A percentile compares a stretch with the other conserved stretches of the same genome.
phyloP scores from a whole-genome alignment of 2,329 filamentous ascomycete species.

The Neonectria ditissima region DNA sequence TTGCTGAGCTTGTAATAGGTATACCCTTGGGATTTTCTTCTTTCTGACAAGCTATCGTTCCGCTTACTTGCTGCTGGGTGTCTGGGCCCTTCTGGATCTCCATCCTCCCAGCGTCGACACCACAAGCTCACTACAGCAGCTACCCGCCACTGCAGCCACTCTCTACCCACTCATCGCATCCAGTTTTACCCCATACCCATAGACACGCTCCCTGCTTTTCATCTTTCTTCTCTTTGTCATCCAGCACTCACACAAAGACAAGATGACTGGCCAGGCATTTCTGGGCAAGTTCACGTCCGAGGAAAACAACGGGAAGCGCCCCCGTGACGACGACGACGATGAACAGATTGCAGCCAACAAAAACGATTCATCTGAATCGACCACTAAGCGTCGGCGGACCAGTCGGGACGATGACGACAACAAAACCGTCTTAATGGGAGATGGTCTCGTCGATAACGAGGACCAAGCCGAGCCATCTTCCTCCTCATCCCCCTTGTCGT shows the following conservation, averaged over 20 bases:
- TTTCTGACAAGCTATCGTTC: not conserved
- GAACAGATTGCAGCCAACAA: not conserved
- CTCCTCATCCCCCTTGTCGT: not conserved
- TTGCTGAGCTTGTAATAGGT: not conserved
- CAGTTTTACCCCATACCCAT: not conserved
- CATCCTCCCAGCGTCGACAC: not conserved
- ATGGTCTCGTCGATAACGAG: not conserved
- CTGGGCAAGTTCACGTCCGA: constrained; percentile 6
- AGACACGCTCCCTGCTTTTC: not conserved
- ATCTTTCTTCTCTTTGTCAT: not conserved
- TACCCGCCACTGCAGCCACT: not conserved
- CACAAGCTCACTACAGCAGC: not conserved
- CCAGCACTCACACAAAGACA: not conserved
- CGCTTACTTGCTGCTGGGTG: not conserved
- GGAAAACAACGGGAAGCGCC: constrained; percentile 3
- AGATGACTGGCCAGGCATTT: not conserved
- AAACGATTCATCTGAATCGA: no score
- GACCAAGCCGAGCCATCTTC: not conserved
- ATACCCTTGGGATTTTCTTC: not conserved
- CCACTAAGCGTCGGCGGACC: constrained; percentile 3
- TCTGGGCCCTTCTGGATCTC: not conserved
- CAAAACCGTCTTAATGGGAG: not conserved
- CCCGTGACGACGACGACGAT: not conserved
- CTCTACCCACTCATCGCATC: not conserved
- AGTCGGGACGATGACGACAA: not conserved